Conservation (phyloP, 2,329 filamentous ascomycete species). For the Talaromyces sp. region DNA sequence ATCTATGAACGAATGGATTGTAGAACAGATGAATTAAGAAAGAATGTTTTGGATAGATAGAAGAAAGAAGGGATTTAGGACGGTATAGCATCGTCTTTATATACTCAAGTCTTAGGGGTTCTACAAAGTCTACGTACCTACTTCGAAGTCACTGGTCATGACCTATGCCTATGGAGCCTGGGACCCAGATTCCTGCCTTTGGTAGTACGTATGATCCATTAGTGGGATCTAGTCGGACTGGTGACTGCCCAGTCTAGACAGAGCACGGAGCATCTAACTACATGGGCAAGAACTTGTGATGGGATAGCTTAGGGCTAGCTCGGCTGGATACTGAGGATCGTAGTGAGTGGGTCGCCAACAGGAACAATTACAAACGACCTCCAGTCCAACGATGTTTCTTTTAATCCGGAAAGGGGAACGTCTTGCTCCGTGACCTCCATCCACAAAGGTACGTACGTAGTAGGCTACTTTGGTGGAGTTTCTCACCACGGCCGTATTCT, state of each 20-base stretch:
- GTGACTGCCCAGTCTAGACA: neutral
- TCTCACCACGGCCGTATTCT: neutral
- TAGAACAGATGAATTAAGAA: neutral
- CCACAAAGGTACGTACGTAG: no score
- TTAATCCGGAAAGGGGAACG: neutral
- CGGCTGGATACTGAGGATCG: neutral
- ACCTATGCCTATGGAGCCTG: neutral
- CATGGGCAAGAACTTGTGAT: neutral
- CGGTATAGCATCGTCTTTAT: conserved; percentile 1
- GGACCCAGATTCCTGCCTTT: neutral
- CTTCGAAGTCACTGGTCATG: no score
- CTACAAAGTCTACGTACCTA: neutral
- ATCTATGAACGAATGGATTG: conserved; percentile 4
- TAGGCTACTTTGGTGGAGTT: neutral
- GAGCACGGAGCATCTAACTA: conserved; percentile 2
- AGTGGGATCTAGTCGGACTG: neutral
- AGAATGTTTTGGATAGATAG: neutral
- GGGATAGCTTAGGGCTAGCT: neutral
- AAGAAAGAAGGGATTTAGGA: neutral
- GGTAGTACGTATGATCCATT: neutral
- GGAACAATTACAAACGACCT: neutral
- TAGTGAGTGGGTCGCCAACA: neutral
- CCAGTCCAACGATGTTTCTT: neutral
- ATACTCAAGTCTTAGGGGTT: neutral
- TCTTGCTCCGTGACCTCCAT: no score